These are phyloP conservation scores for Botrytis elliptica DNA, from an alignment of 2,329 filamentous ascomycete genomes.

Conservation along the genomic window DNA sequence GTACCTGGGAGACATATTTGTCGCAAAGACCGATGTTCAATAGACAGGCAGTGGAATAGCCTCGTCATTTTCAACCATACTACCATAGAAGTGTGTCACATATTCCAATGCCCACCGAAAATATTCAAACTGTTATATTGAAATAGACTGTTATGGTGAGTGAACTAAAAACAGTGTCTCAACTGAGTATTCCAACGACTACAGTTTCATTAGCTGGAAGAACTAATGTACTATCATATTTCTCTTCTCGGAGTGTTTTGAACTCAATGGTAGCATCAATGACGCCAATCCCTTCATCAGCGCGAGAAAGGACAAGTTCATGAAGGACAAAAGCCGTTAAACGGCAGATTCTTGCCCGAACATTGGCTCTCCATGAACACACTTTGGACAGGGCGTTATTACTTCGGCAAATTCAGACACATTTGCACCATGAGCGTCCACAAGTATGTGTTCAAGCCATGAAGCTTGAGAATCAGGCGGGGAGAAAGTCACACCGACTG, in stretches of 20 bases:
- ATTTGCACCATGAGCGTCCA: slow-evolving; percentile 30
- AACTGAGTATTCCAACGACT: slow-evolving; percentile 18
- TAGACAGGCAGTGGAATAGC: no score
- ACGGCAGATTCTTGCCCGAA: slow-evolving; percentile 49
- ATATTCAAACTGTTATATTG: neutral
- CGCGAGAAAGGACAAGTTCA: no score
- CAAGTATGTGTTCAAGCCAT: slow-evolving; percentile 29
- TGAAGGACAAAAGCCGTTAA: no score
- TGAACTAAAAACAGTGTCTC: neutral
- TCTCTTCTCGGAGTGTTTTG: neutral
- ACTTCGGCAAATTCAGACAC: slow-evolving; percentile 49
- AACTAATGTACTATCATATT: no score
- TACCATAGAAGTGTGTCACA: no score
- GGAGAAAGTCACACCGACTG: slow-evolving; percentile 24
- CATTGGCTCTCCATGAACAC: slow-evolving; percentile 50
- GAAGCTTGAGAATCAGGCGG: slow-evolving; percentile 29
- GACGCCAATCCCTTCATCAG: no score
- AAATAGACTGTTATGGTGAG: neutral
- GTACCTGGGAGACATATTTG: neutral
- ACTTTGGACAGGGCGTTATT: slow-evolving; percentile 56
- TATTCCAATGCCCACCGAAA: no score
- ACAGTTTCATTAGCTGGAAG: slow-evolving; percentile 21
- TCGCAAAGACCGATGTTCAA: no score
- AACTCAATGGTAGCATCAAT: neutral
- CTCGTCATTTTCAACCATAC: no score